phyloP scores from a whole-genome alignment of 2,329 filamentous ascomycete genomes.

The Paracorniculantispora psalliotae region DNA sequence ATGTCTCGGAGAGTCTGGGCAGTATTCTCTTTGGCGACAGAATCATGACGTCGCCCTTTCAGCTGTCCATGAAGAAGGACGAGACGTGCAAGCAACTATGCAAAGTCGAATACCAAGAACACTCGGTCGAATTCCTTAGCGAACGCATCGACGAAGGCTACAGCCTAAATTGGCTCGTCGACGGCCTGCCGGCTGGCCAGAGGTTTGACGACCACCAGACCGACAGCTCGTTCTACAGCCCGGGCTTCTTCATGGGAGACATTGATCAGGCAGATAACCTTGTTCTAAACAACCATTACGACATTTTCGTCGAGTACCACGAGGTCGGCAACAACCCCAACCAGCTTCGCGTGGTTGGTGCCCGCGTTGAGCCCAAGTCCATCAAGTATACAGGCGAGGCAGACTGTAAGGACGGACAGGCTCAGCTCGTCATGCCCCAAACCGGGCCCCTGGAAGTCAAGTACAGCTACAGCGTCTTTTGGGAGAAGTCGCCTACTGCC shows the following conservation, averaged over 20 bases:
- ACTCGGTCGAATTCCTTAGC: slow-evolving; percentile 74
- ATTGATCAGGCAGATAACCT: slow-evolving; percentile 50
- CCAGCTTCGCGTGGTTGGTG: slow-evolving; percentile 84
- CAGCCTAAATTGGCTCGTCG: slow-evolving; percentile 92
- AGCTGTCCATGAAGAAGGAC: slow-evolving; percentile 80
- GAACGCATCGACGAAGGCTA: slow-evolving; percentile 77
- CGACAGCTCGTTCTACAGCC: slow-evolving; percentile 77
- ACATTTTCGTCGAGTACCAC: slow-evolving; percentile 91
- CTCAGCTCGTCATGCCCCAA: slow-evolving; percentile 58
- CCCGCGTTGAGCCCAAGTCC: slow-evolving; percentile 80
- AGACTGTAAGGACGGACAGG: slow-evolving; percentile 58
- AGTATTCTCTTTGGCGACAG: slow-evolving; percentile 97
- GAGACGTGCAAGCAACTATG: slow-evolving; percentile 84
- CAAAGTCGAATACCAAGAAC: slow-evolving; percentile 53
- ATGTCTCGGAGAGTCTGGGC: slow-evolving; percentile 76
- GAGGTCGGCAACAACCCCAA: slow-evolving; percentile 60
- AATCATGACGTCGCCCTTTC: slow-evolving; percentile 93
- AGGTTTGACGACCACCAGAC: slow-evolving; percentile 71
- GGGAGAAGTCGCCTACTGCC: slow-evolving; percentile 75
- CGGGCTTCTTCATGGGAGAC: slow-evolving; percentile 76
- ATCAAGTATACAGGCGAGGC: slow-evolving; percentile 52
- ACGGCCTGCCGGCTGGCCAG: slow-evolving; percentile 88
- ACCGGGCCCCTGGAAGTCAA: slow-evolving; percentile 58
- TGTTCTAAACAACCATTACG: slow-evolving; percentile 87
- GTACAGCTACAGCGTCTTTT: slow-evolving; percentile 91